Evolutionary conservation across 225 moss, liverwort and hornwort genomes (phyloP).

Genomic region (Pseudisothecium myosuroides): DNA sequence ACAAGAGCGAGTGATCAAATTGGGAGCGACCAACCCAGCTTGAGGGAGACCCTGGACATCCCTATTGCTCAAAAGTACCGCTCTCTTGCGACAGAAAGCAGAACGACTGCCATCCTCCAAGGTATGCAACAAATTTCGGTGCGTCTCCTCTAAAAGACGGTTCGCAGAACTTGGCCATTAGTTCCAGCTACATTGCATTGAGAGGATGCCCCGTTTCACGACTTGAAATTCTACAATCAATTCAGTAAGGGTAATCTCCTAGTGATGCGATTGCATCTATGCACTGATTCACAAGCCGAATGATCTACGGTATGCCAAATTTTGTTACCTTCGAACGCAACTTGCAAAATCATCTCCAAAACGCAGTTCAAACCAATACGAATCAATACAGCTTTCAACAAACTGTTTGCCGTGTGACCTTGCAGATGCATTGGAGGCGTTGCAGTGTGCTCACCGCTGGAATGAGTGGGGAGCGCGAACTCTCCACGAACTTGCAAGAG

Average conservation of each 20-base stretch:
- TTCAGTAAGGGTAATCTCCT: not conserved
- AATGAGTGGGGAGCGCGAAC: constrained; percentile 22
- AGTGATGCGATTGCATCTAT: not conserved
- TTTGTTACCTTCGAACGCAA: not conserved
- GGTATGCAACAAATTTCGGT: not conserved
- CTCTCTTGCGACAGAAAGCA: not conserved
- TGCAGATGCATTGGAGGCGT: constrained; percentile 17
- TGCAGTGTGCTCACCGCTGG: constrained; percentile 24
- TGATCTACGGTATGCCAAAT: not conserved
- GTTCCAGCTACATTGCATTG: not conserved
- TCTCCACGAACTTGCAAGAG: constrained; percentile 16
- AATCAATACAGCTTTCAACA: not conserved
- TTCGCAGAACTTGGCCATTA: not conserved
- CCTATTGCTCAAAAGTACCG: not conserved
- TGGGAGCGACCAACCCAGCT: not conserved
- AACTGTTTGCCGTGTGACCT: not conserved
- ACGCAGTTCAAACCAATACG: not conserved
- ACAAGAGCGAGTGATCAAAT: not conserved
- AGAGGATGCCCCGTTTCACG: not conserved
- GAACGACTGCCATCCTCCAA: constrained; percentile 22
- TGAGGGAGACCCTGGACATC: not conserved
- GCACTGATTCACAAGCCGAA: not conserved
- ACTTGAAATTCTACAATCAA: not conserved
- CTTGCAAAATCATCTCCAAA: not conserved
- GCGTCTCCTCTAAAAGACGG: not conserved